A percentile compares a stretch with the other conserved stretches of the same genome.
phyloP scores from a whole-genome alignment of 306 rosid genomes.

The Mimosa bimucronata region DNA sequence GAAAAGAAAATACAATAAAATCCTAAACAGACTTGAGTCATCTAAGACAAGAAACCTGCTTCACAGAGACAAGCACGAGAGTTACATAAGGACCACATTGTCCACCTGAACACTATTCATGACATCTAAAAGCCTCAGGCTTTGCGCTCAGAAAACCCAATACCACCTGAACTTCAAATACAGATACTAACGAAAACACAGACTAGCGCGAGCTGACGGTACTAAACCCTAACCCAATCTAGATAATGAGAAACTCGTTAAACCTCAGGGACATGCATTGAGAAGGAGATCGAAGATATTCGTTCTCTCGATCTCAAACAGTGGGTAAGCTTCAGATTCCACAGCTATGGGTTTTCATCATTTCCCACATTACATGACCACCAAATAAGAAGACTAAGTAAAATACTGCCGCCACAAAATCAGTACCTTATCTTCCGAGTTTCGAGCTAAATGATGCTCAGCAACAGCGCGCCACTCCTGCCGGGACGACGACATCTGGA shows the following conservation, averaged over 20 bases:
- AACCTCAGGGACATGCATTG: not conserved
- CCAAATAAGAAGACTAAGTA: slow-evolving; percentile 33
- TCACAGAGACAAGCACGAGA: not conserved
- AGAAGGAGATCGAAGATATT: not conserved
- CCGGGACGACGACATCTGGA: slow-evolving; percentile 42
- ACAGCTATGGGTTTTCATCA: not conserved
- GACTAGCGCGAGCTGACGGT: not conserved
- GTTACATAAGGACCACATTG: slow-evolving; percentile 9
- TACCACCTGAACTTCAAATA: slow-evolving; percentile 4
- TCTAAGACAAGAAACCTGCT: slow-evolving; percentile 6
- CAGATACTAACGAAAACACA: not conserved
- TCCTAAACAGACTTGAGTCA: not conserved
- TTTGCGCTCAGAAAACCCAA: not conserved
- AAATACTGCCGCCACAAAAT: not conserved
- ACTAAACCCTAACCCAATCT: slow-evolving; percentile 45
- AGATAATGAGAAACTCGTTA: not conserved
- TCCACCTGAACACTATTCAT: not conserved
- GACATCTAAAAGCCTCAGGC: not conserved
- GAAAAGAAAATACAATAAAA: slow-evolving; percentile 28
- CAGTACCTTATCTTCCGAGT: slow-evolving; percentile 64
- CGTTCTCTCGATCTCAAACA: slow-evolving; percentile 1
- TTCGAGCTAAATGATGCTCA: slow-evolving; percentile 59
- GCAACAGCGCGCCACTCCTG: slow-evolving; percentile 72
- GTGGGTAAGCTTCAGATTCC: slow-evolving; percentile 3
- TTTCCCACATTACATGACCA: slow-evolving; percentile 7